phyloP scores from a whole-genome alignment of 345 rosid genomes.

The Rhizophora mangle region DNA sequence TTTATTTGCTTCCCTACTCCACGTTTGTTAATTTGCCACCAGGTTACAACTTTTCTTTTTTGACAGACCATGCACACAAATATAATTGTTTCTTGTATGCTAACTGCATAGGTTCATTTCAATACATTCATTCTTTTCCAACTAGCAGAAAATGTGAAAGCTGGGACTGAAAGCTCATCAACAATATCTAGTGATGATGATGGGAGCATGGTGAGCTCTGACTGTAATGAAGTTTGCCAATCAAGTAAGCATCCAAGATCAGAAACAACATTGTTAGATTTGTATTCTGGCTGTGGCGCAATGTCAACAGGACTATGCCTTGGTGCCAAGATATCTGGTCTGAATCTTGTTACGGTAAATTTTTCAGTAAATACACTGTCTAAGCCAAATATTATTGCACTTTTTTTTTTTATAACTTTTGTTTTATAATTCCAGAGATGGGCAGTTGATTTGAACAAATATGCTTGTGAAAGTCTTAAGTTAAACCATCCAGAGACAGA shows the following conservation, averaged over 20 bases:
- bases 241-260: constrained; percentile 9
- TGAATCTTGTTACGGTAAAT: constrained; percentile 59
- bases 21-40: constrained; percentile 42
- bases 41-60: constrained; percentile 22
- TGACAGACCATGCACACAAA: not conserved
- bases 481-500: constrained; percentile 60
- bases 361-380: not conserved
- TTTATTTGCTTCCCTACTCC: constrained; percentile 48
- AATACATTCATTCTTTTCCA: not conserved
- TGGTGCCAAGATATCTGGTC: constrained; percentile 54
- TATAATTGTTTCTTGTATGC: not conserved
- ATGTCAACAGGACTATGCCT: constrained; percentile 84
- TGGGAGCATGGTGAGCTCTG: constrained; percentile 13
- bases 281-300: constrained; percentile 85
- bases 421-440: constrained; percentile 43
- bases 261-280: constrained; percentile 50
- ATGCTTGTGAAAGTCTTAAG: constrained; percentile 55
- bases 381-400: not conserved
- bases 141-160: constrained; percentile 30
- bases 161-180: constrained; percentile 41
- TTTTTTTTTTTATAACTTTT: not conserved
- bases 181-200: constrained; percentile 50
- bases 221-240: constrained; percentile 15
- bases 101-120: not conserved
- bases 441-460: constrained; percentile 65